Conservation (phyloP, 441 rosid species). For the Brassica hybrid region DNA sequence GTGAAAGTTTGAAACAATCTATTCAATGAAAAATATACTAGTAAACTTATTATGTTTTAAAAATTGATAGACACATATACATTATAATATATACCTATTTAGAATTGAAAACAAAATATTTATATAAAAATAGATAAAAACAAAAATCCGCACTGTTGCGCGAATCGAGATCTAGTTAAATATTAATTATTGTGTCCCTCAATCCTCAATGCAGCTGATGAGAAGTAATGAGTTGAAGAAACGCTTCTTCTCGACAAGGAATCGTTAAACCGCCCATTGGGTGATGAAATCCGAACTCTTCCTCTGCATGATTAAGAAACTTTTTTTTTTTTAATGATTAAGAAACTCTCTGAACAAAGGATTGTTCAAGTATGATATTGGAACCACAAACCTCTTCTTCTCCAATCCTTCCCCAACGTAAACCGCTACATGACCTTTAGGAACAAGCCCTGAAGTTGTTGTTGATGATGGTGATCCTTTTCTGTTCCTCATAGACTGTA, state of each 20-base stretch:
- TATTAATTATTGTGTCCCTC: too few relatives aligned
- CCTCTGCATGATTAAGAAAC: constrained; percentile 50
- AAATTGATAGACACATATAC: too few relatives aligned
- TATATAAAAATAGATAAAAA: too few relatives aligned
- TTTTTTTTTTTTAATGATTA: too few relatives aligned
- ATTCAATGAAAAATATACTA: too few relatives aligned
- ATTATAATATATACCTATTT: too few relatives aligned
- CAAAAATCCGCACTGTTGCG: too few relatives aligned
- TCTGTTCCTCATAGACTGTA: constrained; percentile 32
- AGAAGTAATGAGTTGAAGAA: constrained; percentile 43
- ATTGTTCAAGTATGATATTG: constrained; percentile 48
- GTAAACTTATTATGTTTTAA: too few relatives aligned
- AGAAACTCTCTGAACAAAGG: constrained; percentile 52
- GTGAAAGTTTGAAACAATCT: too few relatives aligned
- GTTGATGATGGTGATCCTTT: constrained; percentile 32
- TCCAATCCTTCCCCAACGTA: constrained; percentile 56
- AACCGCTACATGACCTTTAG: constrained; percentile 55
- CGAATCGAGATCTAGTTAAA: too few relatives aligned
- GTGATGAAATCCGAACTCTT: constrained; percentile 55
- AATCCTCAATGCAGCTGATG: constrained; percentile 10
- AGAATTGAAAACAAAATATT: too few relatives aligned
- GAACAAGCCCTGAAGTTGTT: too few relatives aligned
- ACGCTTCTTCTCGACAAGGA: constrained; percentile 50
- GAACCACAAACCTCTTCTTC: constrained; percentile 50
- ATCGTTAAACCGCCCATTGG: constrained; percentile 57